These are phyloP conservation scores for Nemania bipapillata DNA, from an alignment of 2,329 filamentous ascomycete genomes.

Conservation along the genomic window DNA sequence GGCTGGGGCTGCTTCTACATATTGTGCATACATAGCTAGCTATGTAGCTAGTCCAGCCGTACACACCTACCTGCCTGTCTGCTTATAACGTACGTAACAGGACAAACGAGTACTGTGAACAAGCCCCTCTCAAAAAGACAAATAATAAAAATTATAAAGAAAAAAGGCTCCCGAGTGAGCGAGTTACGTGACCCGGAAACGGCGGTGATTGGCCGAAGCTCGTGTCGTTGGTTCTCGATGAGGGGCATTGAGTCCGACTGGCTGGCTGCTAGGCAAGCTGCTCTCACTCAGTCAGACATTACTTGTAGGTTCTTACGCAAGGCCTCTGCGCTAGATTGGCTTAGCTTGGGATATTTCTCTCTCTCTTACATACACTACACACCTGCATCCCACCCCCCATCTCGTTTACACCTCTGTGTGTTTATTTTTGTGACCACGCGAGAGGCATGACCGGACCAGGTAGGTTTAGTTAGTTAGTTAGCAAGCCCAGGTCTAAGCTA, in stretches of 20 bases:
- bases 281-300: background rate
- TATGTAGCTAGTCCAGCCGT: background rate
- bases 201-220: conserved; percentile 15
- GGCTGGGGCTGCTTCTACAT: background rate
- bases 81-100: conserved; percentile 29
- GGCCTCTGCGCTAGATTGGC: background rate
- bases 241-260: conserved; percentile 24
- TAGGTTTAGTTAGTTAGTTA: conserved; percentile 1
- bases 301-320: conserved; percentile 17
- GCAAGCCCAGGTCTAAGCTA: conserved; percentile 10
- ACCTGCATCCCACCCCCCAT: background rate
- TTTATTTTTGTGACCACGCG: conserved; percentile 40
- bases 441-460: background rate
- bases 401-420: background rate
- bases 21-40: background rate
- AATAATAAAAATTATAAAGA: background rate
- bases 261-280: background rate
- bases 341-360: background rate
- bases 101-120: background rate
- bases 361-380: background rate
- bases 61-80: conserved; percentile 14
- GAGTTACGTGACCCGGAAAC: conserved; percentile 4
- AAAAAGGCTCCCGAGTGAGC: background rate
- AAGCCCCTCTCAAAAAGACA: background rate
- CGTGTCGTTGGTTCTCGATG: conserved; percentile 14